phyloP scores from a whole-genome alignment of 176 grass and related monocot species.

The Luzula sylvatica region DNA sequence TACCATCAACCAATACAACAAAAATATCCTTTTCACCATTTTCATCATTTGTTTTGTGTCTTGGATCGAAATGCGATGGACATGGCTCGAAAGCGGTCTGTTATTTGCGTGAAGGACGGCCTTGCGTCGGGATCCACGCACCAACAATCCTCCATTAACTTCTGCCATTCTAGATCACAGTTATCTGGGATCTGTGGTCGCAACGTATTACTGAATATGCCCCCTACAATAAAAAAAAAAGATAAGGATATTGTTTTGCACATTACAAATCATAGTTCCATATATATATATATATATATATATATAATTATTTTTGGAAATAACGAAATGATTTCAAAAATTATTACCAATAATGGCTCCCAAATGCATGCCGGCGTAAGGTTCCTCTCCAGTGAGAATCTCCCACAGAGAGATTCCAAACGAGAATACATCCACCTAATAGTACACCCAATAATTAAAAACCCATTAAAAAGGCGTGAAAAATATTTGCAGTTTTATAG shows the following conservation, averaged over 20 bases:
- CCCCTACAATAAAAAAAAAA: slow-evolving; percentile 63
- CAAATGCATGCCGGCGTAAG: slow-evolving; percentile 88
- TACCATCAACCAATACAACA: background rate
- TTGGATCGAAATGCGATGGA: slow-evolving; percentile 37
- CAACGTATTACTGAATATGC: slow-evolving; percentile 82
- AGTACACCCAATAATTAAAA: background rate
- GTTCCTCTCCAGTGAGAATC: slow-evolving; percentile 85
- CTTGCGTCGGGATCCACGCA: slow-evolving; percentile 37
- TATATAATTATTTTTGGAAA: background rate
- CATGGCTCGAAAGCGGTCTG: slow-evolving; percentile 67
- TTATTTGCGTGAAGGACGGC: slow-evolving; percentile 72
- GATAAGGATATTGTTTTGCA: no score
- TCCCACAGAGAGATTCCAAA: slow-evolving; percentile 95
- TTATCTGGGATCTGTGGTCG: slow-evolving; percentile 63
- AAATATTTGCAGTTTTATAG: background rate
- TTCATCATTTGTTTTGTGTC: slow-evolving; percentile 9
- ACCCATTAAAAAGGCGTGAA: background rate
- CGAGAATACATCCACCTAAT: slow-evolving; percentile 97
- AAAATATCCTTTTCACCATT: no score
- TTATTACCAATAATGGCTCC: slow-evolving; percentile 88
- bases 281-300: background rate
- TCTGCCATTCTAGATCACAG: slow-evolving; percentile 62
- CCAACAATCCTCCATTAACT: slow-evolving; percentile 87
- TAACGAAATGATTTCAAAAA: no score
- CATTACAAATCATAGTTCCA: no score